These are phyloP conservation scores for Austroboletus niveus DNA, from an alignment of 1,284 basidiomycete genomes.

Conservation along the genomic window DNA sequence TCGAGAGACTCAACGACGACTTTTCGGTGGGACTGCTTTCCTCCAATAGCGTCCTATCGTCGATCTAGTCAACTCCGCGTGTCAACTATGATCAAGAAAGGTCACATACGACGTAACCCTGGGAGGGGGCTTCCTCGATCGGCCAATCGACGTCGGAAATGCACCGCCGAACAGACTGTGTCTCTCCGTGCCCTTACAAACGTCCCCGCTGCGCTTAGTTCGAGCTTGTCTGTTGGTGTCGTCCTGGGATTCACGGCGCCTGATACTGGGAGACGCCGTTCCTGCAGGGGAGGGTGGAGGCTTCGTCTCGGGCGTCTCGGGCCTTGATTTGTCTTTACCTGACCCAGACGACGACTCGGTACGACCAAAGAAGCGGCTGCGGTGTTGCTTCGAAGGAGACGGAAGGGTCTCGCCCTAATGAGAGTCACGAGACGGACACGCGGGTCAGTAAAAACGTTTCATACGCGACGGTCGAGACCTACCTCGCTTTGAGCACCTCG, in stretches of 20 bases:
- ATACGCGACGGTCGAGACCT: constrained; percentile 21
- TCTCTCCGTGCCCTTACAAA: constrained; percentile 53
- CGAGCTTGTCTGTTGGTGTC: constrained; percentile 42
- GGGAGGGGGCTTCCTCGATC: constrained; percentile 78
- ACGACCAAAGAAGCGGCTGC: constrained; percentile 60
- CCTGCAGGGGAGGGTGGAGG: constrained; percentile 13
- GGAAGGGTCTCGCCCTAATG: constrained; percentile 42
- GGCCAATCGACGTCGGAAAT: constrained; percentile 56
- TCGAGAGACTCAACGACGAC: constrained; percentile 47
- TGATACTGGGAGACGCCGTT: constrained; percentile 19
- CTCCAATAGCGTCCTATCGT: constrained; percentile 26
- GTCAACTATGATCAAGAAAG: constrained; percentile 1
- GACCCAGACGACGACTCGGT: constrained; percentile 41
- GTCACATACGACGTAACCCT: constrained; percentile 54
- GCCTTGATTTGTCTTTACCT: constrained; percentile 38
- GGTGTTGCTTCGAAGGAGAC: constrained; percentile 34
- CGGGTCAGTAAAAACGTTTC: background rate
- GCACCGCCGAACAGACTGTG: constrained; percentile 75
- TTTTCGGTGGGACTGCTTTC: constrained; percentile 31
- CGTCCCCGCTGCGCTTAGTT: constrained; percentile 51
- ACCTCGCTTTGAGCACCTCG: constrained; percentile 68
- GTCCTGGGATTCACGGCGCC: constrained; percentile 24
- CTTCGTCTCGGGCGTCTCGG: constrained; percentile 25
- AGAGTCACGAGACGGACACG: constrained; percentile 4
- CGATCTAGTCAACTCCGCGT: background rate